These are phyloP conservation scores for Dispira parvispora DNA, from an alignment of 192 early-diverging fungal species.

Conservation along the genomic window DNA sequence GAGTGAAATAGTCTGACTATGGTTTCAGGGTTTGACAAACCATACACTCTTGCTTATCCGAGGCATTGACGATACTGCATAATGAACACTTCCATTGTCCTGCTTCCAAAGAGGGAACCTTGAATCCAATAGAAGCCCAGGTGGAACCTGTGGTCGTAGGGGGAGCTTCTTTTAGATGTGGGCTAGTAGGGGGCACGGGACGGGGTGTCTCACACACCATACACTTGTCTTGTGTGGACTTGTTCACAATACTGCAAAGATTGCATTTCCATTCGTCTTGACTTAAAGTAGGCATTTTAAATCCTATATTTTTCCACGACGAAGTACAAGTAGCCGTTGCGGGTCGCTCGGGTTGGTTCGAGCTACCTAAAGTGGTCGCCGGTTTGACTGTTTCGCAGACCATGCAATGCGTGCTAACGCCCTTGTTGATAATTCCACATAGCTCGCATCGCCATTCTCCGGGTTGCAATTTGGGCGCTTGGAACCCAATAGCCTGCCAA, in stretches of 20 bases:
- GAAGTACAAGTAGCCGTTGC: not conserved
- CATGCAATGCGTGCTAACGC: conserved; percentile 12
- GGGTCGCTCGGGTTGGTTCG: not conserved
- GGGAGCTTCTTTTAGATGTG: not conserved
- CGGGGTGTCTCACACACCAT: conserved; percentile 17
- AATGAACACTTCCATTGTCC: not conserved
- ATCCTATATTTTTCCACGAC: not conserved
- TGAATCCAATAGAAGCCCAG: conserved; percentile 8
- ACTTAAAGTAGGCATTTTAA: not conserved
- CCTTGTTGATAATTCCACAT: conserved; percentile 16
- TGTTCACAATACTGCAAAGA: conserved; percentile 17
- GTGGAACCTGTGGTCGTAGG: conserved; percentile 10
- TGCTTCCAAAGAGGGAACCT: not conserved
- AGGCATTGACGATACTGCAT: not conserved
- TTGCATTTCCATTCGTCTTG: conserved; percentile 19
- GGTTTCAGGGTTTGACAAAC: not conserved
- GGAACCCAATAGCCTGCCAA: conserved; percentile 11
- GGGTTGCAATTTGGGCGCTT: conserved; percentile 3
- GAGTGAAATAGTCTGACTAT: not conserved
- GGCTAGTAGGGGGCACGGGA: conserved; percentile 11
- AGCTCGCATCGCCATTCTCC: conserved; percentile 20
- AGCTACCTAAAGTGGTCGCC: not conserved
- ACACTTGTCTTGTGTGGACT: conserved; percentile 10
- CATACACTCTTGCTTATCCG: not conserved
- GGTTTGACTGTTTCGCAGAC: conserved; percentile 17